Percentiles rank a stretch among this genome's conserved stretches.
Evolutionary conservation across 345 rosid genomes (phyloP).

Genomic region (Linum tenue): DNA sequence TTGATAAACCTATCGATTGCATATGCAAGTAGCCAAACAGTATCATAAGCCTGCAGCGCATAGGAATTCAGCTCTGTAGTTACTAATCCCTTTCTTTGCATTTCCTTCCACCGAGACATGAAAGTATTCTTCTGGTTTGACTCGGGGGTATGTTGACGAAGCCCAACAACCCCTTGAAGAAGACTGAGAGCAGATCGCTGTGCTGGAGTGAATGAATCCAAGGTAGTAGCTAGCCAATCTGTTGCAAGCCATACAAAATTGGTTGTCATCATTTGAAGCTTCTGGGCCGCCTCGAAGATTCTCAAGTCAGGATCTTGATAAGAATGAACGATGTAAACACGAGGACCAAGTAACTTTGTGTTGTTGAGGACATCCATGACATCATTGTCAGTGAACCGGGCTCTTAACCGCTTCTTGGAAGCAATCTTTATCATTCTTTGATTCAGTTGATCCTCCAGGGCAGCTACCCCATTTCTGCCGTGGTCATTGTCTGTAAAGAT

Average conservation of each 20-base stretch:
- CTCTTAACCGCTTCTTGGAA: constrained; percentile 45
- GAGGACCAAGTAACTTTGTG: constrained; percentile 49
- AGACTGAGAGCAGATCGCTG: constrained; percentile 21
- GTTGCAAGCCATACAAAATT: constrained; percentile 76
- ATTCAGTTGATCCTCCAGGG: constrained; percentile 43
- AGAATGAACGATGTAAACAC: constrained; percentile 69
- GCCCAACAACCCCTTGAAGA: constrained; percentile 56
- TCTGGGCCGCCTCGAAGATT: constrained; percentile 45
- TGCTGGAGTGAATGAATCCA: constrained; percentile 44
- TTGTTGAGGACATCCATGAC: constrained; percentile 35
- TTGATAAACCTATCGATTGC: constrained; percentile 46
- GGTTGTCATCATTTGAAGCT: constrained; percentile 63
- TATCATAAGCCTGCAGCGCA: constrained; percentile 74
- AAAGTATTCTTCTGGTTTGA: constrained; percentile 41
- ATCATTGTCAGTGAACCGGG: constrained; percentile 27
- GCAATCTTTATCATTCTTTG: constrained; percentile 39
- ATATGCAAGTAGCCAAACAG: constrained; percentile 68
- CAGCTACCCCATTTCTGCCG: constrained; percentile 69
- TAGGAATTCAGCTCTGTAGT: constrained; percentile 45
- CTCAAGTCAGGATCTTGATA: constrained; percentile 55
- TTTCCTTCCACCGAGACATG: constrained; percentile 35
- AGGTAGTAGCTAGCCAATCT: constrained; percentile 77
- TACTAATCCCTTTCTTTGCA: constrained; percentile 36
- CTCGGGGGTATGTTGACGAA: constrained; percentile 62
- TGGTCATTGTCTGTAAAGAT: constrained; percentile 64